A percentile compares a stretch with the other conserved stretches of the same genome.
Conservation (phyloP, 768 basidiomycete species). For the Hygrophorus pudorinus region DNA sequence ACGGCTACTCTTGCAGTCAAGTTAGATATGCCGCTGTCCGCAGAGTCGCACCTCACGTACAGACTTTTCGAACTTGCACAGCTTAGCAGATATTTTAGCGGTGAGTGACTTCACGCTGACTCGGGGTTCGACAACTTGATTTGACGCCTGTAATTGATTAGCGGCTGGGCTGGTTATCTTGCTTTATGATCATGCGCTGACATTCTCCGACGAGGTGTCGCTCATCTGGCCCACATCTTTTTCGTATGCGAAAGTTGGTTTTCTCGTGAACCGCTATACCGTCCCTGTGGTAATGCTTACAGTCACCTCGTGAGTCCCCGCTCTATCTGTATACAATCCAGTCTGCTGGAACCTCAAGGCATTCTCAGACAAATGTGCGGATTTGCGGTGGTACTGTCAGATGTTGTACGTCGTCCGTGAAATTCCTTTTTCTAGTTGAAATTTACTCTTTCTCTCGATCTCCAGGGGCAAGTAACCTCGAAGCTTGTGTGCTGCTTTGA, state of each 20-base stretch:
- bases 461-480: background rate
- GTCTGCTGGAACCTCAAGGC: background rate
- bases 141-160: constrained; percentile 8
- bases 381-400: background rate
- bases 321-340: background rate
- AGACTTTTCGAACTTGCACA: too few relatives aligned
- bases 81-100: too few relatives aligned
- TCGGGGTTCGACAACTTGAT: too few relatives aligned
- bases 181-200: constrained; percentile 26
- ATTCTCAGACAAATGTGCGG: constrained; percentile 2
- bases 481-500: background rate
- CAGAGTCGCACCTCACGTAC: too few relatives aligned
- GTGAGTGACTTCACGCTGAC: too few relatives aligned
- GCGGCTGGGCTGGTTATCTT: constrained; percentile 20
- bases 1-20: too few relatives aligned
- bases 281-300: constrained; percentile 16
- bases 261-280: constrained; percentile 26
- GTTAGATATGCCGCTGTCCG: too few relatives aligned
- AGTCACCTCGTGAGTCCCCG: constrained; percentile 17
- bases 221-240: constrained; percentile 9
- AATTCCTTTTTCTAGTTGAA: background rate
- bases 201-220: constrained; percentile 13
- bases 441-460: background rate
- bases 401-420: background rate
- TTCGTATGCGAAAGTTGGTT: constrained; percentile 12